Evolutionary conservation across 208 protist genomes (phyloP).

Genomic region (Leptomonas seymouri): DNA sequence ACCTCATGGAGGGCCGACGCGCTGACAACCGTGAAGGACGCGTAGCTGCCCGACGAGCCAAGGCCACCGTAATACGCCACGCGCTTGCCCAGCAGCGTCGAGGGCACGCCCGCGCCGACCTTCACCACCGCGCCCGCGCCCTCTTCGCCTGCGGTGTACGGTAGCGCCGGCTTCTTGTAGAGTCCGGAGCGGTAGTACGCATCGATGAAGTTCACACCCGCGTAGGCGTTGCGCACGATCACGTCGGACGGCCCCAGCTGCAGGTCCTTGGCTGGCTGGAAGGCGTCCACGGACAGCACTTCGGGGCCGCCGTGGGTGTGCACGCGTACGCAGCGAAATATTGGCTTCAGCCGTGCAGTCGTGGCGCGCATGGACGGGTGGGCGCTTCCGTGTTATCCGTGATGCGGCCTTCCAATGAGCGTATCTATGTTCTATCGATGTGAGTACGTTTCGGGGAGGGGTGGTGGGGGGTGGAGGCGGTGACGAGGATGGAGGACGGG

Average conservation of each 20-base stretch:
- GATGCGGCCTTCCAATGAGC: no score
- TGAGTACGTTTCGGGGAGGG: no score
- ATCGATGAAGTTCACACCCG: conserved; percentile 94
- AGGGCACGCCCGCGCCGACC: conserved; percentile 22
- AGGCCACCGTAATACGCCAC: conserved; percentile 72
- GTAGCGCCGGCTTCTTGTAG: conserved; percentile 71
- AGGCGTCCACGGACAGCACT: conserved; percentile 18
- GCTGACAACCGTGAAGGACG: conserved; percentile 55
- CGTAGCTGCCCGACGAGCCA: conserved; percentile 58
- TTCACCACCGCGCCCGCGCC: conserved; percentile 71
- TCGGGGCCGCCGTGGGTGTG: conserved; percentile 14
- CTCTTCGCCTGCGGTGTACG: conserved; percentile 80
- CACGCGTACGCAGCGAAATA: conserved; percentile 6
- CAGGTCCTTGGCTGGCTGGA: conserved; percentile 11
- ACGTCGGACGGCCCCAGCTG: conserved; percentile 29
- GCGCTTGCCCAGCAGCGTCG: conserved; percentile 47
- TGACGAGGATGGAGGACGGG: no score
- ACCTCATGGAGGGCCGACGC: conserved; percentile 22
- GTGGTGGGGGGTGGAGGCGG: no score
- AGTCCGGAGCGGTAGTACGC: conserved; percentile 87
- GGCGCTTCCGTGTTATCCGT: no score
- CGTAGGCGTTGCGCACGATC: conserved; percentile 60
- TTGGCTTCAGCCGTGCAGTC: neutral
- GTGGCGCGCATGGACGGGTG: neutral
- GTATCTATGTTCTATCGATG: no score